phyloP scores from a whole-genome alignment of 805 yeast genomes.

The Grigorovia yakushimaensis region DNA sequence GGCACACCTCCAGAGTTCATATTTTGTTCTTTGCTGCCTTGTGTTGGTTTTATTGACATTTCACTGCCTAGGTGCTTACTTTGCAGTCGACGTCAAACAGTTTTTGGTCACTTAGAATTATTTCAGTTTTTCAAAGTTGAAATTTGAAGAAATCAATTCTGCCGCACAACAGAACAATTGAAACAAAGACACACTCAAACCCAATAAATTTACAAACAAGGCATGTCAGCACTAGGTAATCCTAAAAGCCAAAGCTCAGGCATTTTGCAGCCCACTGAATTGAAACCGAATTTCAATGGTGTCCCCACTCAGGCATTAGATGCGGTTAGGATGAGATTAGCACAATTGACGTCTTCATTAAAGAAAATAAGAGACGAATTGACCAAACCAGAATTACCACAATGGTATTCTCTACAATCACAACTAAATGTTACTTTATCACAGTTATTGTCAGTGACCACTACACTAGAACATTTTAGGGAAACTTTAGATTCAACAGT shows the following conservation, averaged over 20 bases:
- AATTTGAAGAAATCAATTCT: too few species aligned
- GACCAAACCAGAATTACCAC: conserved; percentile 36
- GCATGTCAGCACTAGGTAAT: conserved; percentile 2
- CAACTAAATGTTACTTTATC: conserved; percentile 78
- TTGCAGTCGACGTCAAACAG: too few species aligned
- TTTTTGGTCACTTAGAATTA: too few species aligned
- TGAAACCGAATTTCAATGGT: conserved; percentile 24
- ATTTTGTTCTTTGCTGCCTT: too few species aligned
- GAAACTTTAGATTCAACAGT: conserved; percentile 55
- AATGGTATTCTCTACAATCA: conserved; percentile 57
- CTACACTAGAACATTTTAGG: conserved; percentile 52
- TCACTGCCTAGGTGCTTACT: too few species aligned
- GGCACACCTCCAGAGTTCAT: too few species aligned
- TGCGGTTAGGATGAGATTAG: conserved; percentile 48
- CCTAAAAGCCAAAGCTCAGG: not conserved
- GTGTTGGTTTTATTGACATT: too few species aligned
- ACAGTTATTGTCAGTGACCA: conserved; percentile 70
- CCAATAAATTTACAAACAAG: not conserved
- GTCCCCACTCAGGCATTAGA: conserved; percentile 57
- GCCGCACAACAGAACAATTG: not conserved
- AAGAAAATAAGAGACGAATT: conserved; percentile 46
- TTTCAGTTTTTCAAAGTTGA: too few species aligned
- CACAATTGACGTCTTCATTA: conserved; percentile 53
- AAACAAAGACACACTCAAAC: not conserved
- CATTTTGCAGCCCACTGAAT: not conserved